These are phyloP conservation scores for Erythrobasidium yunnanense DNA, from an alignment of 768 basidiomycete species.

Conservation along the genomic window DNA sequence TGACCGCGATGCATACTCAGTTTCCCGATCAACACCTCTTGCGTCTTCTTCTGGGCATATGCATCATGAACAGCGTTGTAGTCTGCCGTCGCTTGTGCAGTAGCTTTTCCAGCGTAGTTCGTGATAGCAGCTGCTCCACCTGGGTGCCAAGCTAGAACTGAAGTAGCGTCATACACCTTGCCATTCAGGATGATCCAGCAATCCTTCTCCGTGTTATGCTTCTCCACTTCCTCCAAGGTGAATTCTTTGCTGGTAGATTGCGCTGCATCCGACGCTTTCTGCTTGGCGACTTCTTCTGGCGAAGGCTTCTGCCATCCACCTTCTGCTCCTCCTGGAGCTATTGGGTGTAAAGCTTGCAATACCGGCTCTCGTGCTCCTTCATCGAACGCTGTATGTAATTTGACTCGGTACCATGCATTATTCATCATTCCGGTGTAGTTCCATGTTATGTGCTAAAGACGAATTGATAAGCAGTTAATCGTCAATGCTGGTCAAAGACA, in stretches of 20 bases:
- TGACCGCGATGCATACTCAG: neutral
- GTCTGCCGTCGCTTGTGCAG: slow-evolving; percentile 6
- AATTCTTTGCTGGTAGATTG: slow-evolving; percentile 5
- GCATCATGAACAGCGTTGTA: slow-evolving; percentile 8
- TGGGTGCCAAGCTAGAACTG: slow-evolving; percentile 4
- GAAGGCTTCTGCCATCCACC: slow-evolving; percentile 2
- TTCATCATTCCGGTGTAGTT: neutral
- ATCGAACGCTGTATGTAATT: neutral
- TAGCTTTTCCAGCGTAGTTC: slow-evolving; percentile 8
- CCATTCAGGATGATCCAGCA: slow-evolving; percentile 8
- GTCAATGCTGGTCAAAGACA: neutral
- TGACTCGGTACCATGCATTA: neutral
- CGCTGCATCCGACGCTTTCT: neutral
- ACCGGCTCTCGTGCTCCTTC: neutral
- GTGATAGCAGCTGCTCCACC: neutral
- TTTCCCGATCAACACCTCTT: slow-evolving; percentile 4
- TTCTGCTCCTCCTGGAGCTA: neutral
- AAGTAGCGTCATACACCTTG: slow-evolving; percentile 2
- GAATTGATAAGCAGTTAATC: too few species aligned
- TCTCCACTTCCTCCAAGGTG: slow-evolving; percentile 9
- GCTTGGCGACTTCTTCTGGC: neutral
- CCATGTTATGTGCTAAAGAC: neutral
- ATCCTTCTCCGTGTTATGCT: slow-evolving; percentile 5
- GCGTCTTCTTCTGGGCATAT: slow-evolving; percentile 5
- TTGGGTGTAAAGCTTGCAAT: slow-evolving; percentile 1